A percentile compares a stretch with the other conserved stretches of the same genome.
phyloP scores from a whole-genome alignment of 2,329 filamentous ascomycete species.

The Ceratocystis eucalypticola region DNA sequence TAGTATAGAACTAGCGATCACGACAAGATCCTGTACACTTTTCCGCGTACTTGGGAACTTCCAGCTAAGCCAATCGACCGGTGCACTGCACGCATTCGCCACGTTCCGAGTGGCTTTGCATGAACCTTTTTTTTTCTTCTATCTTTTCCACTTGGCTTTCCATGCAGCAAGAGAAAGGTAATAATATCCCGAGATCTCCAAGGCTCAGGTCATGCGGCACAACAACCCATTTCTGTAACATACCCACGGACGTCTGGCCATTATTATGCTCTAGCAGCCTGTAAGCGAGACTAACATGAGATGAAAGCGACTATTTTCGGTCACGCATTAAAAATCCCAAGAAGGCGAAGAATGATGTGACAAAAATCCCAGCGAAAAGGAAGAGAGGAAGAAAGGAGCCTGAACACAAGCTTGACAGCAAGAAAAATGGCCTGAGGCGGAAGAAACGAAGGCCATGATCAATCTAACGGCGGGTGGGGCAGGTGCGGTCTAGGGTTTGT shows the following conservation, averaged over 20 bases:
- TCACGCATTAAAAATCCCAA: neutral
- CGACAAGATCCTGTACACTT: neutral
- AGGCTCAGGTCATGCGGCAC: constrained; percentile 3
- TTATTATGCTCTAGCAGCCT: neutral
- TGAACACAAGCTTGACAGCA: neutral
- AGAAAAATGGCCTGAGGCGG: neutral
- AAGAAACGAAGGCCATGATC: neutral
- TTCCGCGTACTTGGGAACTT: neutral
- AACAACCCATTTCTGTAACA: constrained; percentile 10
- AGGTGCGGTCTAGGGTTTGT: neutral
- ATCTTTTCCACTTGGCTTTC: neutral
- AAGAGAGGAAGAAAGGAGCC: neutral
- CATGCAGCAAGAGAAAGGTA: neutral
- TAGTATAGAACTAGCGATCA: neutral
- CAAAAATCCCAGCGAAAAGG: neutral
- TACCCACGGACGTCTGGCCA: constrained; percentile 2
- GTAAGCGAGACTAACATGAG: constrained; percentile 7
- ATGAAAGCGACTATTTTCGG: constrained; percentile 10
- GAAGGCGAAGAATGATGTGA: neutral
- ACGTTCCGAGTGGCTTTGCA: constrained; percentile 1
- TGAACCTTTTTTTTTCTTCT: neutral
- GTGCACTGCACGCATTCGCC: neutral
- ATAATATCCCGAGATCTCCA: constrained; percentile 1
- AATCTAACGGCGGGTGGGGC: neutral
- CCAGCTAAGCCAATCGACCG: neutral